Percentiles rank a stretch among this genome's conserved stretches.
Conservation (phyloP, 2,329 filamentous ascomycete genomes). For the Neonectria magnoliae region DNA sequence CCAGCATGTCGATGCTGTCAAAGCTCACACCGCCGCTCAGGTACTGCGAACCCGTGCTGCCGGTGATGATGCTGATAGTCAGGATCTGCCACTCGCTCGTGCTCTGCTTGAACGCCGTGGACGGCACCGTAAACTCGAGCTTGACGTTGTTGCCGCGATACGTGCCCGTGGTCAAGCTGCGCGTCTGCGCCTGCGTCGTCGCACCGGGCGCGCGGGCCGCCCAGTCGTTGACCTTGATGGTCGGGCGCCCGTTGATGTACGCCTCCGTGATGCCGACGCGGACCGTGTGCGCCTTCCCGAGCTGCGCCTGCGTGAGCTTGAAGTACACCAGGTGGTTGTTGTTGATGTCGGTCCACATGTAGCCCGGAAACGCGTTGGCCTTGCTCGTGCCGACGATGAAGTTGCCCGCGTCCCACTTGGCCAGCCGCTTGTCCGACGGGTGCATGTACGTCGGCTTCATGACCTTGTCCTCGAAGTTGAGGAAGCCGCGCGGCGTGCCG, state of each 20-base stretch:
- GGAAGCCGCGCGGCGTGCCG: slow-evolving; percentile 48
- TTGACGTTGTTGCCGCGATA: slow-evolving; percentile 46
- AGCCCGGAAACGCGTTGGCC: slow-evolving; percentile 50
- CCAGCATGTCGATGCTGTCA: slow-evolving; percentile 42
- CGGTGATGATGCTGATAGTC: slow-evolving; percentile 44
- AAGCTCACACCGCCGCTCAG: slow-evolving; percentile 45
- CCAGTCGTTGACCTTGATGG: slow-evolving; percentile 46
- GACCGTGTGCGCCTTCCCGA: slow-evolving; percentile 39
- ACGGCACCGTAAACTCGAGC: slow-evolving; percentile 42
- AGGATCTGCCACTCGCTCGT: slow-evolving; percentile 43
- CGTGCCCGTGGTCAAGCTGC: slow-evolving; percentile 47
- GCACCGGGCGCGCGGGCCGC: slow-evolving; percentile 38
- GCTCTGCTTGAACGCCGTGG: slow-evolving; percentile 42
- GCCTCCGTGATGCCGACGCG: slow-evolving; percentile 47
- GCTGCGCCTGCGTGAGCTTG: slow-evolving; percentile 43
- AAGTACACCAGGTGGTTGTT: slow-evolving; percentile 55
- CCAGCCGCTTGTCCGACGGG: slow-evolving; percentile 47
- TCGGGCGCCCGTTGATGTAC: slow-evolving; percentile 45
- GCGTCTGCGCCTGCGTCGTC: slow-evolving; percentile 43
- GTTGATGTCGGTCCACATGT: slow-evolving; percentile 55
- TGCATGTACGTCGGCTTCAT: slow-evolving; percentile 56
- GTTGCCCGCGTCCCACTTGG: slow-evolving; percentile 45
- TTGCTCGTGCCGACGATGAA: slow-evolving; percentile 49
- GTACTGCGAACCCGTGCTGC: slow-evolving; percentile 40
- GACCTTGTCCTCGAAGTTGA: slow-evolving; percentile 49